Conservation (phyloP, 345 rosid genomes). For the Citrus hindsii region DNA sequence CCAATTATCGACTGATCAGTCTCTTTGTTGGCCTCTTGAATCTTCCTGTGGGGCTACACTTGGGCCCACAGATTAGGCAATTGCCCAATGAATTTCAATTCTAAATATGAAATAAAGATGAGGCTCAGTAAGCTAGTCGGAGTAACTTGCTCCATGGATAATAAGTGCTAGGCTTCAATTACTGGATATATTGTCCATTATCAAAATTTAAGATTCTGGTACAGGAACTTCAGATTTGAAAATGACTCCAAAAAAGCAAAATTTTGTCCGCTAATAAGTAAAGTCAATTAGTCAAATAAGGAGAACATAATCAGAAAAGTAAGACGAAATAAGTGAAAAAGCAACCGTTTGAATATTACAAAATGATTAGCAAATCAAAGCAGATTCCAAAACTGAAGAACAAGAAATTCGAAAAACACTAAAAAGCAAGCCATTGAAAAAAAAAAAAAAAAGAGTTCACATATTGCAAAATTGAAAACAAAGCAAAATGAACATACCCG, state of each 20-base stretch:
- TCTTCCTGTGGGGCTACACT: neutral
- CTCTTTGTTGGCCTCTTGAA: neutral
- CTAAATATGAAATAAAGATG: too few relatives aligned
- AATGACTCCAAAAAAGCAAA: neutral
- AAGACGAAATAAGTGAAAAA: neutral
- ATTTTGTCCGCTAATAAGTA: neutral
- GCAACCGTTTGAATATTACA: neutral
- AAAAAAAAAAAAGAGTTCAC: neutral
- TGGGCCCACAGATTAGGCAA: neutral
- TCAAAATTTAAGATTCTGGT: neutral
- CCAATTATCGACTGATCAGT: neutral
- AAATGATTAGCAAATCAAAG: neutral
- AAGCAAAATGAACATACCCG: constrained; percentile 29
- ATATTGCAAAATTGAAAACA: neutral
- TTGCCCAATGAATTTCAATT: too few relatives aligned
- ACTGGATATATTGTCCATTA: neutral
- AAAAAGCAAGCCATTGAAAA: too few relatives aligned
- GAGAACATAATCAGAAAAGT: neutral
- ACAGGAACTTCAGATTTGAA: neutral
- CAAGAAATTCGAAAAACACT: too few relatives aligned
- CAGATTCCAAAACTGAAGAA: too few relatives aligned
- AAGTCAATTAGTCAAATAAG: neutral
- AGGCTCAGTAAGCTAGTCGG: neutral
- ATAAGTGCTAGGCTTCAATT: neutral
- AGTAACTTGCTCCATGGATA: neutral